Base-by-base conservation (phyloP, 2,329 filamentous ascomycete genomes). In the Cyanodermella asteris region DNA sequence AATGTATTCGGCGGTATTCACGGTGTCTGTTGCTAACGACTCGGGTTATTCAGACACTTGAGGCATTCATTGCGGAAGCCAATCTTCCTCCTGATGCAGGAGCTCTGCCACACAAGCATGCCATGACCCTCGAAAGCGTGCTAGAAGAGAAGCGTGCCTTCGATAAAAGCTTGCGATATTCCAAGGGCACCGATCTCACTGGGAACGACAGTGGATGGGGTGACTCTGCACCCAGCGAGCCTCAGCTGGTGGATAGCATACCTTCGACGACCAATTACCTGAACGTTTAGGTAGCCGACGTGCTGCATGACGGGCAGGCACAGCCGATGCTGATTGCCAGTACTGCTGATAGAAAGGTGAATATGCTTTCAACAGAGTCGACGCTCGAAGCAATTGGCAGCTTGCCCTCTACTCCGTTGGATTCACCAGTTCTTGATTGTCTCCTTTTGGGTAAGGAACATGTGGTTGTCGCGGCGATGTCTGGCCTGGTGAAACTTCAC, bases 101-200 rank as follows among this genome's bases (percentile, higher is more conserved):
- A 0, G 39, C 36, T 11, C 30, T 34, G 7, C n/a, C n/a, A n/a
- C 29, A 38, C 7, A 48, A 46, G 24, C 47, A 48, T 16, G 48
- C 54, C 26, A 47, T 65, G 40, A 66, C 64, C 3, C 55, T 71
- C 26, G 64, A 71, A 36, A 48, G 55, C 22, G 47, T 70, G n/a
- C 46, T 71, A 6, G 53, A 65, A 24, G 64, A 71, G 43, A 71
- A 70, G 45, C 56, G 52, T 36, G 47, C 46, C 0, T 70, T 61
- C 34, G 65, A 71, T 36, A 39, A 62, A 8, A 61, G 49, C 28
- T 39, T 59, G 14, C 50, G 47, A 3, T n/a, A n/a, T n/a, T 67
- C 66, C 31, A 64, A 70, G 37, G 64, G 61, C 37, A 40, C 61
- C 23, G 57, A 53, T 5, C 31, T 53, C 1, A 43, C 53, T n/a